Conservation (phyloP, 495 filamentous ascomycete species). For the Astrothelium macrocarpum region DNA sequence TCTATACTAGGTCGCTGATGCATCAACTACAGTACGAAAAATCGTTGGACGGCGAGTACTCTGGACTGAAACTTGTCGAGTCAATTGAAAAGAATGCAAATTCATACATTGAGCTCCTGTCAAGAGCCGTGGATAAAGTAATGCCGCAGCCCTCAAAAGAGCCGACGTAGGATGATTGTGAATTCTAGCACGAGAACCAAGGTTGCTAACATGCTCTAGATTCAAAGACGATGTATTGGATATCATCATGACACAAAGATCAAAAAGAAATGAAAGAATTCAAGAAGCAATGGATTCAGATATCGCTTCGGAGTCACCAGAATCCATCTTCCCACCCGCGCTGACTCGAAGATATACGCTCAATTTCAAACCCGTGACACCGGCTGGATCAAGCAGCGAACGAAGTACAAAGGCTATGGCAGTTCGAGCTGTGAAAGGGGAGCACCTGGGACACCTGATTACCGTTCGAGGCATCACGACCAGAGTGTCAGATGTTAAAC, state of each 20-base stretch:
- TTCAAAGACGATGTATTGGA: slow-evolving; percentile 98
- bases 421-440: slow-evolving; percentile 82
- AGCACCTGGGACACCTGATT: slow-evolving; percentile 86
- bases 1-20: neutral
- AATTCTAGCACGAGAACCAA: neutral
- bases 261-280: slow-evolving; percentile 72
- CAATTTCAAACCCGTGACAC: slow-evolving; percentile 83
- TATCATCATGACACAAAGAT: slow-evolving; percentile 85
- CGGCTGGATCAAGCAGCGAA: slow-evolving; percentile 55
- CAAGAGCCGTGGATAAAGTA: slow-evolving; percentile 74
- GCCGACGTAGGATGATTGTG: slow-evolving; percentile 52
- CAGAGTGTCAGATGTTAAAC: slow-evolving; percentile 94
- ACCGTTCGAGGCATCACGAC: slow-evolving; percentile 92
- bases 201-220: slow-evolving; percentile 31
- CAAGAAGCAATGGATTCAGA: slow-evolving; percentile 57
- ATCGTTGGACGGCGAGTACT: slow-evolving; percentile 37
- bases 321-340: slow-evolving; percentile 73
- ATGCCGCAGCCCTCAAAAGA: slow-evolving; percentile 73
- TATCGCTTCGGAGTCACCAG: slow-evolving; percentile 44
- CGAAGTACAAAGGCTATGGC: slow-evolving; percentile 69
- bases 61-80: slow-evolving; percentile 60
- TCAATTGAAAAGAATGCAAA: slow-evolving; percentile 85
- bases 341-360: slow-evolving; percentile 90
- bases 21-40: slow-evolving; percentile 55
- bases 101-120: slow-evolving; percentile 88